phyloP scores from a whole-genome alignment of 768 basidiomycete species.

The Phylloporus arenicola region DNA sequence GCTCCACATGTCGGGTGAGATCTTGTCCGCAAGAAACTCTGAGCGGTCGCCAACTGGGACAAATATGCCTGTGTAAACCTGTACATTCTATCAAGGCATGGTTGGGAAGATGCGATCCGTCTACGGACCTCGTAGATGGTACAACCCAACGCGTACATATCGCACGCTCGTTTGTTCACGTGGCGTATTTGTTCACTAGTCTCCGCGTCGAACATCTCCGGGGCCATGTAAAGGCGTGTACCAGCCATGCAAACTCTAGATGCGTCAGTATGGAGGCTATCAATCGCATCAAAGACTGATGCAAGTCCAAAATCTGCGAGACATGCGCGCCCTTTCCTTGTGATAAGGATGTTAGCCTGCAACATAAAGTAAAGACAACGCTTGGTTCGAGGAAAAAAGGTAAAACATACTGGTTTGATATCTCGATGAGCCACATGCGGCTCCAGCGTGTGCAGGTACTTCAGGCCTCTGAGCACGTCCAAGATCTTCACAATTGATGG shows the following conservation, averaged over 20 bases:
- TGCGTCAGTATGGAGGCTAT: conserved; percentile 7
- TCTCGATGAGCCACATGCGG: conserved; percentile 34
- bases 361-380: conserved; percentile 7
- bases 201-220: conserved; percentile 16
- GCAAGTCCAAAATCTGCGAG: conserved; percentile 47
- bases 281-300: conserved; percentile 14
- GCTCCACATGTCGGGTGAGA: conserved; percentile 25
- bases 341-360: conserved; percentile 46
- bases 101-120: not conserved
- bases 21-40: conserved; percentile 10
- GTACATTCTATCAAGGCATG: not conserved
- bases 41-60: conserved; percentile 7
- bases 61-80: conserved; percentile 16
- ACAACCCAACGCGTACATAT: conserved; percentile 40
- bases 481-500: conserved; percentile 29
- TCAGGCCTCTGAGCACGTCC: conserved; percentile 40
- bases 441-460: conserved; percentile 38
- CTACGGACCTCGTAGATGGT: conserved; percentile 35
- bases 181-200: conserved; percentile 1
- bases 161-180: conserved; percentile 28
- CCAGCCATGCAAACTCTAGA: conserved; percentile 9
- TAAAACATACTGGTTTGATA: conserved; percentile 26
- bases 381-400: not conserved
- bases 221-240: conserved; percentile 22
- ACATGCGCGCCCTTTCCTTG: conserved; percentile 36